Base-by-base conservation (phyloP, 306 rosid genomes). In the Crotalaria pallida region DNA sequence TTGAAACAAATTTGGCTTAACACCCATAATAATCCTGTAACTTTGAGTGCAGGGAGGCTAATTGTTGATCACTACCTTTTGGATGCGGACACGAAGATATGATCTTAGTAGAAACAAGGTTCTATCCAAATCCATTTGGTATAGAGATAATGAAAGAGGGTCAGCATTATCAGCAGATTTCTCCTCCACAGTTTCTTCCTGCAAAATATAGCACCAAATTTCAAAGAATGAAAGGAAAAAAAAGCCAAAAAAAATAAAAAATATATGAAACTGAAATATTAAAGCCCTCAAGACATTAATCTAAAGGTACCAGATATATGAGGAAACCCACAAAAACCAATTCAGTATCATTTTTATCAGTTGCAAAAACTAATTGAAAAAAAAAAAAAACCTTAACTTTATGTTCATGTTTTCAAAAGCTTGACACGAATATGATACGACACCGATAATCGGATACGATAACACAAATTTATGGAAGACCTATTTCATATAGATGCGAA, bases 121-220 rank as follows among this genome's bases (percentile, higher is more conserved):
- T 82, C 96, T 84, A 71, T 94, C 99, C 76, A 94, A 63, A 76
- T 94, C 99, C 97, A 94, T 94, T 81, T 94, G 97, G 81, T 91
- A 94, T 44, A 94, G 88, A 69, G 99, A 94, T 21, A 87, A 75
- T 0, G 90, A 85, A 17, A 88, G 95, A 6, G 91, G 95, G 79
- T 88, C 91, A 36, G 40, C 27, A 15, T 91, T 85, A 64, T 51
- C 73, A 7, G 71, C 69, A 18, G 76, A 69, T 82, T 80, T 84
- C 59, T 88, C 96, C 62, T 91, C 97, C 56, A 87, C 86, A n/a
- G 86, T 88, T 44, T 87, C 97, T 82, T 94, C 99, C 98, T 94
- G 87, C 55, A 31, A 24, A 48, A 57, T 7, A 17, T 10, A 36
- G 60, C 43, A 68, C 51, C 69, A 71, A 49, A 38, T 4, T 36